phyloP scores from a whole-genome alignment of 805 yeast genomes.

The Danielia oregonensis region DNA sequence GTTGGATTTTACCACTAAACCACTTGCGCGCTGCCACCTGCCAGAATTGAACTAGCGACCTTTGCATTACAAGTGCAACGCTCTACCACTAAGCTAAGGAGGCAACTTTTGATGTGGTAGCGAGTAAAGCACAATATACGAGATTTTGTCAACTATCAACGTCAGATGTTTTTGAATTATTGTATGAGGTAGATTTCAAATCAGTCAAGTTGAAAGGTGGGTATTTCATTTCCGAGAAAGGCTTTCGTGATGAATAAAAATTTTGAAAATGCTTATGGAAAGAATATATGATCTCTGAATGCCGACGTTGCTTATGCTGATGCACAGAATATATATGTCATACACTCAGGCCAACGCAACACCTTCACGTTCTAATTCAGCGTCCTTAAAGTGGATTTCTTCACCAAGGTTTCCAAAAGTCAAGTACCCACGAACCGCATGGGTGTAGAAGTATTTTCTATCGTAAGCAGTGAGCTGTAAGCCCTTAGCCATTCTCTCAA shows the following conservation, averaged over 20 bases:
- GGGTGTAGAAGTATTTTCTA: slow-evolving; percentile 36
- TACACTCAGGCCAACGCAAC: neutral
- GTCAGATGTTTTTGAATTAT: too few species aligned
- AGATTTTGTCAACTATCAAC: too few species aligned
- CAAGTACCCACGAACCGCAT: slow-evolving; percentile 28
- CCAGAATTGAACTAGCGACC: slow-evolving; percentile 67
- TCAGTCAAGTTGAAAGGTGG: too few species aligned
- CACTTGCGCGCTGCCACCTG: slow-evolving; percentile 27
- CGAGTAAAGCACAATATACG: too few species aligned
- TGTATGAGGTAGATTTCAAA: too few species aligned
- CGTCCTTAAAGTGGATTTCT: neutral
- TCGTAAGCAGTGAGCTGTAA: slow-evolving; percentile 32
- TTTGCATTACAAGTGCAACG: slow-evolving; percentile 99
- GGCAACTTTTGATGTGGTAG: slow-evolving; percentile 47
- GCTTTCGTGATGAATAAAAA: too few species aligned
- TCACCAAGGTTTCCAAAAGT: slow-evolving; percentile 14
- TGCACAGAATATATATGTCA: neutral
- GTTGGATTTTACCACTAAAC: slow-evolving; percentile 20
- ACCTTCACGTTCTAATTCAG: neutral
- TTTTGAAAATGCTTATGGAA: neutral
- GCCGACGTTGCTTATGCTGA: neutral
- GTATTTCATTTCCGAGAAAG: too few species aligned
- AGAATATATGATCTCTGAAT: too few species aligned
- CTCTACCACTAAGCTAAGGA: slow-evolving; percentile 99
- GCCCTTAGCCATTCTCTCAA: slow-evolving; percentile 33